Percentiles rank a stretch among this genome's conserved stretches.
phyloP scores from a whole-genome alignment of 1,284 basidiomycete genomes.

The Heterobasidion occidentale region DNA sequence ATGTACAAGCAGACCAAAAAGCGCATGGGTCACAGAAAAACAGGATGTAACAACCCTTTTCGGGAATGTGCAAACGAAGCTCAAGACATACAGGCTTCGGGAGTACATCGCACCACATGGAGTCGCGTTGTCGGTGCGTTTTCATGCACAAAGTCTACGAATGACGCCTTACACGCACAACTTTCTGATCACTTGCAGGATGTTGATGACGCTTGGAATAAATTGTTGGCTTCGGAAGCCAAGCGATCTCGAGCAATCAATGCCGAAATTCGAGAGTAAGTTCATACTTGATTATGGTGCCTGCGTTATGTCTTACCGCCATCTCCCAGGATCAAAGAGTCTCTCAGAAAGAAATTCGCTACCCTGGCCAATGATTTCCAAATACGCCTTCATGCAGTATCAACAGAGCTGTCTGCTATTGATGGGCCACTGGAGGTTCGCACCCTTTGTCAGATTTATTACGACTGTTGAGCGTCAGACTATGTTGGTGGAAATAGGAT shows the following conservation, averaged over 20 bases:
- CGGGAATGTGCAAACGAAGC: conserved; percentile 91
- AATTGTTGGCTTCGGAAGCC: conserved; percentile 70
- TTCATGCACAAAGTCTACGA: conserved; percentile 8
- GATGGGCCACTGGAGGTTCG: conserved; percentile 74
- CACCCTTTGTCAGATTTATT: background rate
- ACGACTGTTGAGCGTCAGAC: background rate
- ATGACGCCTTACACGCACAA: background rate
- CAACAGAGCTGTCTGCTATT: conserved; percentile 69
- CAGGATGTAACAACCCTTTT: conserved; percentile 87
- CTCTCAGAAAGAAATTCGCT: conserved; percentile 78
- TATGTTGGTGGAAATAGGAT: conserved; percentile 24
- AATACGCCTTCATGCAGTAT: conserved; percentile 60
- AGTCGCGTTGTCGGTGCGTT: conserved; percentile 49
- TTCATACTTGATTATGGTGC: conserved; percentile 8
- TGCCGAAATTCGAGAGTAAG: conserved; percentile 84
- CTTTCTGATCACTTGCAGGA: conserved; percentile 34
- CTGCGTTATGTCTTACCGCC: conserved; percentile 6
- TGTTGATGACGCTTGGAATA: conserved; percentile 76
- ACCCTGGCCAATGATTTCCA: conserved; percentile 82
- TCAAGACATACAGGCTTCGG: conserved; percentile 83
- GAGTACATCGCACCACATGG: conserved; percentile 80
- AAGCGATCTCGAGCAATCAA: conserved; percentile 80
- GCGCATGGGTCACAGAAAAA: conserved; percentile 82
- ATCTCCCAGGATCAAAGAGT: conserved; percentile 76
- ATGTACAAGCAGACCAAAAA: conserved; percentile 85